Base-by-base conservation (phyloP, 1,284 basidiomycete genomes). In the Cryptococcus sp. region DNA sequence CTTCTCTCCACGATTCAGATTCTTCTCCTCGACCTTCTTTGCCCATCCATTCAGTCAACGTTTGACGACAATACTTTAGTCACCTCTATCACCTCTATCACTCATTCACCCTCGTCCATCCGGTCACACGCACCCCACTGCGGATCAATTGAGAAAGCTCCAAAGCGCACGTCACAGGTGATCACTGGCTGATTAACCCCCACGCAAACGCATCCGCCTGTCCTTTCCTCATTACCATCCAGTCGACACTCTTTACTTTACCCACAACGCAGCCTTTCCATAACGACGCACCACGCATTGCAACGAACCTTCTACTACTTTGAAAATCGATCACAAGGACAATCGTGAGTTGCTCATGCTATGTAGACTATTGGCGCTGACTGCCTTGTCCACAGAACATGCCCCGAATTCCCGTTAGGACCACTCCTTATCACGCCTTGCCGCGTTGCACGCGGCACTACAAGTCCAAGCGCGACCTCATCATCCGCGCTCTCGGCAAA, bases 381-480 rank as follows among this genome's bases (percentile, higher is more conserved):
- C 46, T 17, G 16, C 8, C 39, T 44, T n/a, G 15, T 16, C 20
- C 41, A 45, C 43, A 48, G 39, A 38, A 43, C 41, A 82, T 82
- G 81, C 80, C 81, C 46, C 80, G 81, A 55, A 82, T 83, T 57
- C 81, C 81, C 15, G 78, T 80, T 26, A 73, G 81, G 41, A 80
- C 80, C 46, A 80, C 80, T 57, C 81, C 81, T n/a, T 82, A 82
- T 69, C 75, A 75, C 63, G 79, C 79, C 22, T 76, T 81, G 13
- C 78, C 80, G 8, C 77, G 81, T 43, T 81, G 81, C 63, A 81
- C 81, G 50, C 72, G 81, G 15, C 81, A 83, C 65, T 83, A 78
- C 74, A 82, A 82, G 66, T 79, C 80, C 56, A 83, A 83, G 62
- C 78, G 81, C 58, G 81, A 82, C 63, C 76, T 81, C 55, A 80